A percentile compares a stretch with the other conserved stretches of the same genome.
Evolutionary conservation across 73 alveolate species (phyloP).

Genomic region (Durusdinium trenchii): DNA sequence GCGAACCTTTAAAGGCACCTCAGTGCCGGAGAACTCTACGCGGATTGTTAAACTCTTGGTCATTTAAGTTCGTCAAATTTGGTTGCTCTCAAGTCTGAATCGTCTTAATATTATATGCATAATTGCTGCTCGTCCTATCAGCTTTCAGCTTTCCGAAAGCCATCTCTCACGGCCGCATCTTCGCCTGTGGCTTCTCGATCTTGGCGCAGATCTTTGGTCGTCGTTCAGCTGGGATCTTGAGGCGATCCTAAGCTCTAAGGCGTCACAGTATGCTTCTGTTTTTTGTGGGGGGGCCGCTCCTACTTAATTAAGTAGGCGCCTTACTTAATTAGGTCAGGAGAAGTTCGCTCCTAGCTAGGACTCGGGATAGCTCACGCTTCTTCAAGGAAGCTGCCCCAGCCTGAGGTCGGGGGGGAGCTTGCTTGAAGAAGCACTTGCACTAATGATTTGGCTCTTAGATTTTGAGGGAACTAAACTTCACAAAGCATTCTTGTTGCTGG

Average conservation of each 20-base stretch:
- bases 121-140: no score
- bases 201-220: constrained; percentile 95
- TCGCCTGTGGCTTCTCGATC: constrained; percentile 95
- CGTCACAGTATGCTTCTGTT: no score
- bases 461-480: not conserved
- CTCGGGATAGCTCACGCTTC: no score
- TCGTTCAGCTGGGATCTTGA: constrained; percentile 91
- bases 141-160: not conserved
- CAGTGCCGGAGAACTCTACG: not conserved
- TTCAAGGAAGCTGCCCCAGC: no score
- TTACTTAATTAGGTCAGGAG: no score
- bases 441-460: no score
- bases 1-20: not conserved
- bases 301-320: no score
- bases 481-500: not conserved
- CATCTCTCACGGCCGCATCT: not conserved
- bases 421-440: no score
- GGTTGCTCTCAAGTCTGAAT: no score
- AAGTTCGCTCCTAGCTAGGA: no score
- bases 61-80: not conserved
- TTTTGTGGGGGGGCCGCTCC: no score
- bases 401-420: no score
- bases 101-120: not conserved
- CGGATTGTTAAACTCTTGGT: not conserved
- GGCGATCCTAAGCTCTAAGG: constrained; percentile 30